Conservation (phyloP, 2,329 filamentous ascomycete genomes). For the Beauveria bassiana region DNA sequence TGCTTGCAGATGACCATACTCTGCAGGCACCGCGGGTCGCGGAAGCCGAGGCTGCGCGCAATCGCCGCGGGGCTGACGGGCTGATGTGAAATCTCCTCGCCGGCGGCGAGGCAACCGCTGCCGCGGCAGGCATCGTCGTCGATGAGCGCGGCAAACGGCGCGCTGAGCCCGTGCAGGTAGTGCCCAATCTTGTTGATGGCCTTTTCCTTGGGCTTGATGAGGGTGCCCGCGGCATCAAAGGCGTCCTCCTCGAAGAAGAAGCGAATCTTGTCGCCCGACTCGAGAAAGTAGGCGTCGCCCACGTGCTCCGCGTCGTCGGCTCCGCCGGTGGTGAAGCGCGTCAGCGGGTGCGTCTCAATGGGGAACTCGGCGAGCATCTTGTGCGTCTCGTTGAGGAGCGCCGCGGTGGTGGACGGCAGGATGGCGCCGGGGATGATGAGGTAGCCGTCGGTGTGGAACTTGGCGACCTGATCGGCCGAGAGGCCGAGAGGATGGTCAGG, state of each 20-base stretch:
- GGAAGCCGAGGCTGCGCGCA: constrained; percentile 64
- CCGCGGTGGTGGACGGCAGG: constrained; percentile 52
- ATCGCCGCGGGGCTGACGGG: constrained; percentile 47
- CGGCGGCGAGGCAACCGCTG: not conserved
- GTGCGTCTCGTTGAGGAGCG: constrained; percentile 68
- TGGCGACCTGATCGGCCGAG: constrained; percentile 59
- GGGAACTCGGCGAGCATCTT: constrained; percentile 67
- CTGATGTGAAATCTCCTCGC: too few species aligned
- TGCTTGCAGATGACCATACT: constrained; percentile 99
- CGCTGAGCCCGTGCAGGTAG: constrained; percentile 61
- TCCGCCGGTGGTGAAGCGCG: constrained; percentile 82
- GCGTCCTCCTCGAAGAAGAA: constrained; percentile 98
- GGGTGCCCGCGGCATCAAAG: constrained; percentile 55
- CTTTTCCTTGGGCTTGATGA: constrained; percentile 70
- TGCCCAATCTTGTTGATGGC: constrained; percentile 90
- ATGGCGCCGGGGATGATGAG: constrained; percentile 78
- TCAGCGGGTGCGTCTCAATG: constrained; percentile 82
- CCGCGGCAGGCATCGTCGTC: constrained; percentile 34
- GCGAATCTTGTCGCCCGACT: constrained; percentile 80
- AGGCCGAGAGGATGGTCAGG: constrained; percentile 42
- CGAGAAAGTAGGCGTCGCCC: constrained; percentile 90
- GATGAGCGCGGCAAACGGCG: constrained; percentile 55
- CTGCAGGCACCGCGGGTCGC: constrained; percentile 71
- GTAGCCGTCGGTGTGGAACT: constrained; percentile 80
- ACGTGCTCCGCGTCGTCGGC: constrained; percentile 58